Conservation (phyloP, 2,329 filamentous ascomycete genomes). For the Hirsutella thompsonii region DNA sequence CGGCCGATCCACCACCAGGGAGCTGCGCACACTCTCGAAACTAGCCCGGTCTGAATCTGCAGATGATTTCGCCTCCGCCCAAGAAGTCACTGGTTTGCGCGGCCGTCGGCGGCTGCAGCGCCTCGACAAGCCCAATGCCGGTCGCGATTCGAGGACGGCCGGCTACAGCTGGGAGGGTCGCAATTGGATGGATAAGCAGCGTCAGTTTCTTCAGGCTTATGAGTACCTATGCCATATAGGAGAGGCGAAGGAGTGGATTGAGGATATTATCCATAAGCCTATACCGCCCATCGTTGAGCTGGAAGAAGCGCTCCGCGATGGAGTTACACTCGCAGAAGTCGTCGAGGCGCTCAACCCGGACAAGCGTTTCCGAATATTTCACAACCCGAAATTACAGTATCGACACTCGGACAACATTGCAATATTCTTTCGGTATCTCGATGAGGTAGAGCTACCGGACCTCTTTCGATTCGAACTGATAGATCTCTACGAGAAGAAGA, state of each 20-base stretch:
- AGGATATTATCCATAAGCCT: constrained; percentile 70
- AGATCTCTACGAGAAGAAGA: constrained; percentile 98
- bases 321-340: constrained; percentile 86
- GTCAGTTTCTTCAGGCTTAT: constrained; percentile 91
- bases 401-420: constrained; percentile 97
- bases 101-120: constrained; percentile 75
- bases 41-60: constrained; percentile 63
- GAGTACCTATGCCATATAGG: constrained; percentile 98
- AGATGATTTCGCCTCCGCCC: constrained; percentile 67
- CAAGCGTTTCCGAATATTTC: constrained; percentile 69
- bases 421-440: constrained; percentile 86
- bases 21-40: constrained; percentile 76
- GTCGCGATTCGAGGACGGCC: constrained; percentile 31
- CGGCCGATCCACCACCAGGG: constrained; percentile 78
- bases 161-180: constrained; percentile 64
- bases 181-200: constrained; percentile 98
- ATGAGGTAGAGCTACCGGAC: constrained; percentile 84
- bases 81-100: constrained; percentile 79
- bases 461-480: constrained; percentile 95
- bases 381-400: constrained; percentile 73
- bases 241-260: constrained; percentile 98
- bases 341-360: constrained; percentile 79
- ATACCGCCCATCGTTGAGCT: constrained; percentile 89
- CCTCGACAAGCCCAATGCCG: constrained; percentile 38
- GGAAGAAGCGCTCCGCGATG: constrained; percentile 84